Evolutionary conservation across 306 rosid species (phyloP).

Genomic region (Glycine latifolia): DNA sequence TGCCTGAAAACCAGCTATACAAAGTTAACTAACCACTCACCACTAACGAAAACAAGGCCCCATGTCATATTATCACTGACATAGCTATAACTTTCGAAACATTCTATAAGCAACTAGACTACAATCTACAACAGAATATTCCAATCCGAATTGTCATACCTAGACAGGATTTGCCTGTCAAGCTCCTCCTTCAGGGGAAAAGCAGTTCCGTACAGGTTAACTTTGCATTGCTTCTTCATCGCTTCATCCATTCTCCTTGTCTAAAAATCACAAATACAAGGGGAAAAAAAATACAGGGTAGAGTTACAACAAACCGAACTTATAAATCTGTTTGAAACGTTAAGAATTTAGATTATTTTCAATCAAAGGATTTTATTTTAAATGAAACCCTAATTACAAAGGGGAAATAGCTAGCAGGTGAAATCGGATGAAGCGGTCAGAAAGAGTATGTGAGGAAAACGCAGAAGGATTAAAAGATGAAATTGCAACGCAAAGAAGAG

Average conservation of each 20-base stretch:
- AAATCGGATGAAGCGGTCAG: neutral
- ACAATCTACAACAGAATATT: neutral
- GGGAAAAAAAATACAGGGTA: neutral
- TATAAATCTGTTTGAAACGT: neutral
- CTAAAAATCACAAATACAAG: conserved; percentile 45
- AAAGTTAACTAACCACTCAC: neutral
- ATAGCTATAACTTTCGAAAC: neutral
- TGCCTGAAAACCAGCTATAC: neutral
- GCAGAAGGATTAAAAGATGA: neutral
- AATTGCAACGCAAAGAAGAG: neutral
- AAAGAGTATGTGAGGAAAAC: neutral
- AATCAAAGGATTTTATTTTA: neutral
- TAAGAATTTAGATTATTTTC: neutral
- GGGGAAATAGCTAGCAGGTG: neutral
- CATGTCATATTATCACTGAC: neutral
- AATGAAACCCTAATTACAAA: conserved; percentile 44
- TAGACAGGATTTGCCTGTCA: conserved; percentile 83
- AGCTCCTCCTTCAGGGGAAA: conserved; percentile 84
- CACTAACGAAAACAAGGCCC: neutral
- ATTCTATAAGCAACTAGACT: neutral
- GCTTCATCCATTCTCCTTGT: conserved; percentile 56
- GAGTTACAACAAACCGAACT: conserved; percentile 2
- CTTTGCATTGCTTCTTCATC: conserved; percentile 73
- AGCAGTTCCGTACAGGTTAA: conserved; percentile 82
- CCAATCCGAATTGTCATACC: conserved; percentile 53